phyloP scores from a whole-genome alignment of 2,329 filamentous ascomycete genomes.

The Scortechinia acanthostroma region DNA sequence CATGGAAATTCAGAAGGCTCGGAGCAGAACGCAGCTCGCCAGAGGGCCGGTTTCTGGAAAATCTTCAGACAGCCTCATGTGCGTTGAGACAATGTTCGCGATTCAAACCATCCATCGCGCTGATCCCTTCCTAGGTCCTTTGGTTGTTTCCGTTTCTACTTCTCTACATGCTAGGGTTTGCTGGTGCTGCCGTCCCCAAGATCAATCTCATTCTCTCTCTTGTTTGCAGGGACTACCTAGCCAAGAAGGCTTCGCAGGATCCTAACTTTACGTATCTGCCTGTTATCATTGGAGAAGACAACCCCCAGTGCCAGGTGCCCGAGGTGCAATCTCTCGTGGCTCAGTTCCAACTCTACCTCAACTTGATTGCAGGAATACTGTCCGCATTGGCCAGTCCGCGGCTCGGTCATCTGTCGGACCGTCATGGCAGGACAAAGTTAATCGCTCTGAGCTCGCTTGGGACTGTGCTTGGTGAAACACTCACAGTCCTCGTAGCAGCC shows the following conservation, averaged over 20 bases:
- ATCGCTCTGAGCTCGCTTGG: neutral
- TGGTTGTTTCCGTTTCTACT: neutral
- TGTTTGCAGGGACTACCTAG: neutral
- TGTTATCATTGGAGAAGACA: neutral
- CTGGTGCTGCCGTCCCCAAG: neutral
- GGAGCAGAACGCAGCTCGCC: no score
- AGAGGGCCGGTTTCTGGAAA: no score
- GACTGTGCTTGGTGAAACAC: neutral
- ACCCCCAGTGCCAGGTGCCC: neutral
- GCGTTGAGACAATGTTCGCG: no score
- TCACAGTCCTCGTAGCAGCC: neutral
- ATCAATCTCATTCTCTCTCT: neutral
- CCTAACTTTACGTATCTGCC: conserved; percentile 1
- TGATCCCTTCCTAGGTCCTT: neutral
- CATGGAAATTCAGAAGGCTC: no score
- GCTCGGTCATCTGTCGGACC: neutral
- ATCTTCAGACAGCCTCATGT: no score
- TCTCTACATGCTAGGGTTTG: neutral
- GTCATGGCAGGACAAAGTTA: neutral
- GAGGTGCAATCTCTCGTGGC: neutral
- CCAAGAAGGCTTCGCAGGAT: neutral
- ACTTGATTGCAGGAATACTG: neutral
- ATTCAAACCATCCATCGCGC: no score
- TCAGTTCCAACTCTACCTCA: neutral
- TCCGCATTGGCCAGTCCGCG: neutral